Percentiles rank a stretch among this genome's conserved stretches.
These are phyloP conservation scores for Leccinum cinnamomeum DNA, from an alignment of 1,284 basidiomycete genomes.

Conservation along the genomic window DNA sequence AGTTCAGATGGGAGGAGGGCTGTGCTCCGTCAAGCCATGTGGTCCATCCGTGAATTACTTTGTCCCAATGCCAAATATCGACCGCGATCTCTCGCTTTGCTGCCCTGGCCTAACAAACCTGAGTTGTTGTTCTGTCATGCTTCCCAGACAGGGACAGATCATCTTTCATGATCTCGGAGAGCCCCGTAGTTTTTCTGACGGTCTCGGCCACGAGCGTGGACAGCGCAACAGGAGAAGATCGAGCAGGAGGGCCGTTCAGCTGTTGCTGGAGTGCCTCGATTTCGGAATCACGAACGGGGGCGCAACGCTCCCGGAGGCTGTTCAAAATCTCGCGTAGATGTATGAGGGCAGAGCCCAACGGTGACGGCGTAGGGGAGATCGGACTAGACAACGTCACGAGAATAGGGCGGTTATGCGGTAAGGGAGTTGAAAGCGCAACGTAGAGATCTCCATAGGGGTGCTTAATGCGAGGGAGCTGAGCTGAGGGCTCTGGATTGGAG, in stretches of 20 bases:
- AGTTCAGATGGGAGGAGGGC: conserved; percentile 15
- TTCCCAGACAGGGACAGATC: conserved; percentile 52
- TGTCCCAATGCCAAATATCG: too few relatives aligned
- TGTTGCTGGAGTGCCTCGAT: conserved; percentile 45
- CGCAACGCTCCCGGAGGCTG: conserved; percentile 57
- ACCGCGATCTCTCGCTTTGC: too few relatives aligned
- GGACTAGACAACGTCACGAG: conserved; percentile 53
- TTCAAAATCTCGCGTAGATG: conserved; percentile 51
- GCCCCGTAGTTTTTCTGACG: conserved; percentile 45
- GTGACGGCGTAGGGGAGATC: conserved; percentile 62
- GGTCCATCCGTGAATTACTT: not conserved
- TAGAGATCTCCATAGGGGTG: conserved; percentile 55
- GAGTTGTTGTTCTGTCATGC: too few relatives aligned
- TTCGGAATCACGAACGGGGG: conserved; percentile 59
- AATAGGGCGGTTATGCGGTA: conserved; percentile 51
- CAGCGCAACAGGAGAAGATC: conserved; percentile 27
- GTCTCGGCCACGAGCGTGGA: conserved; percentile 46
- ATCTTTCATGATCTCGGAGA: conserved; percentile 59
- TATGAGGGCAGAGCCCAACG: conserved; percentile 53
- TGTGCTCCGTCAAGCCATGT: not conserved
- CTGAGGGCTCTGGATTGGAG: conserved; percentile 43
- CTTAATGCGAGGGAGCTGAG: conserved; percentile 51
- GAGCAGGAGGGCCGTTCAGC: conserved; percentile 39
- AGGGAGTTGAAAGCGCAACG: conserved; percentile 49
- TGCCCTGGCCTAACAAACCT: too few relatives aligned